Evolutionary conservation across 768 basidiomycete genomes (phyloP), one percentile per base, ranked within the genome.

Genomic region (Lentinula guzmanii): DNA sequence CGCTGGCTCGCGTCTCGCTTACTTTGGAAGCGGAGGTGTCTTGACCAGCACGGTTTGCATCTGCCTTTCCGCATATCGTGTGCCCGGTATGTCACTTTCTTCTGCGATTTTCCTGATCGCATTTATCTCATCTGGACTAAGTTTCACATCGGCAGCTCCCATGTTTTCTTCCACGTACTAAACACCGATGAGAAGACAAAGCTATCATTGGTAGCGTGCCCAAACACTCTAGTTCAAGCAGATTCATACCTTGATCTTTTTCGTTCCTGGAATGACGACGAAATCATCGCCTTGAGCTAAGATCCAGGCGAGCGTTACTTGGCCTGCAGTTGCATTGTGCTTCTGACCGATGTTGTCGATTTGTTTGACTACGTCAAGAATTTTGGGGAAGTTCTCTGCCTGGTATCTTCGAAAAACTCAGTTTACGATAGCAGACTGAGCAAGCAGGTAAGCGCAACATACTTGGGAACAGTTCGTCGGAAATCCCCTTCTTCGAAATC

Each of bases 271-370:
- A 63, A 81, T 80, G 28, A 78, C 70, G 55, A 78, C 71, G 62
- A 82, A 69, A 51, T 79, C 74, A 16, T 69, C 67, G 8, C 77
- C 76, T 65, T 81, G 77, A 11, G 77, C 74, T 8, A 82, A 70
- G 8, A 81, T 69, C 79, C 78, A 82, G 0, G 81, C 82, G n/a
- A 85, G 73, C 1, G 76, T 65, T 34, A 82, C 70, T 66, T 84
- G 82, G n/a, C 78, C 77, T 2, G 77, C 67, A 7, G 81, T 79
- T 2, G 75, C 78, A 42, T 72, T 64, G 61, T 80, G 70, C 54
- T 74, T 76, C 46, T 66, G 66, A 10, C 76, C 79, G 33, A 81
- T 70, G 13, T 64, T 64, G 54, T 73, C 69, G 21, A 82, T 65
- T 11, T 69, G 70, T 15, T 79, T 75, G 9, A 71, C 78, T n/a